Conservation (phyloP, 148 eudicot species). For the Cornus kousa region DNA sequence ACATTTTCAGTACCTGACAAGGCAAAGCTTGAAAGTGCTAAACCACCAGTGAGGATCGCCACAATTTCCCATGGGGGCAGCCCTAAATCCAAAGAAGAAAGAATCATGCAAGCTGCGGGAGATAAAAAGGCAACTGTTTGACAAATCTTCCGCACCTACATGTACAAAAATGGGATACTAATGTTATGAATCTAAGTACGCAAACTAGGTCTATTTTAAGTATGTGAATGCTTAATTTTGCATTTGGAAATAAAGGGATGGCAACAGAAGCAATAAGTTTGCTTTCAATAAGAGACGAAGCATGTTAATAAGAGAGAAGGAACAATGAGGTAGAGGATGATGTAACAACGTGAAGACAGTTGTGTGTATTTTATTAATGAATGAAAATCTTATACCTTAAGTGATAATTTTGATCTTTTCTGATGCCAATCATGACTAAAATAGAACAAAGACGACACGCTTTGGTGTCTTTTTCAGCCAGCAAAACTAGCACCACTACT, state of each 20-base stretch:
- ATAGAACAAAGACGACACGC: no score
- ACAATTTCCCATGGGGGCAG: constrained; percentile 90
- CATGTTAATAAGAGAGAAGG: no score
- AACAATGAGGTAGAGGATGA: no score
- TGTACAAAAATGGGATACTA: constrained; percentile 7
- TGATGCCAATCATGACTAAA: no score
- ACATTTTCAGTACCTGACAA: constrained; percentile 62
- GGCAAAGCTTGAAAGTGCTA: constrained; percentile 97
- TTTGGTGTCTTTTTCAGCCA: no score
- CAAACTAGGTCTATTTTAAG: background rate
- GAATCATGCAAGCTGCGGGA: constrained; percentile 94
- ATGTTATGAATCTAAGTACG: background rate
- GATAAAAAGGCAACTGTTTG: constrained; percentile 87
- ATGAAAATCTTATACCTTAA: no score
- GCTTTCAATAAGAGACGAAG: background rate
- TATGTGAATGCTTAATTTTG: background rate
- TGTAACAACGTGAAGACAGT: no score
- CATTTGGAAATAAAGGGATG: background rate
- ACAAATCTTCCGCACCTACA: constrained; percentile 91
- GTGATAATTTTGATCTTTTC: no score
- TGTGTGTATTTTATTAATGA: no score
- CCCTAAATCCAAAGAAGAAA: constrained; percentile 78
- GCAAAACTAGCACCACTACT: no score
- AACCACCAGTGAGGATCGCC: constrained; percentile 71
- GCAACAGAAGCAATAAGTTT: background rate